phyloP scores from a whole-genome alignment of 2,329 filamentous ascomycete species.

The Cladosporium cucumerinum region DNA sequence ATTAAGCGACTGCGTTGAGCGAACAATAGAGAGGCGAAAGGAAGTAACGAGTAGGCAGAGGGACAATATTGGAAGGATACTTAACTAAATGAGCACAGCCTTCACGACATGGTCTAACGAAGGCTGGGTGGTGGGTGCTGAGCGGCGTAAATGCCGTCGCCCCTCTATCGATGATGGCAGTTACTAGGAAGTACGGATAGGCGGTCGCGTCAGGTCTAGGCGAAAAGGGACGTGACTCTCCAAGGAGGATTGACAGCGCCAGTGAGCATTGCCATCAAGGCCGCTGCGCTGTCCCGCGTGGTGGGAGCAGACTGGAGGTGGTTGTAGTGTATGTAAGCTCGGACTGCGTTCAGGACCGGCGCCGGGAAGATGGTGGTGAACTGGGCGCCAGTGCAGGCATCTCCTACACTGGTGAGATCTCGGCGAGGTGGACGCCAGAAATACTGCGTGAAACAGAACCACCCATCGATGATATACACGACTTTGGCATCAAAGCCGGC shows the following conservation, averaged over 20 bases:
- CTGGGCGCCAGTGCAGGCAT: constrained; percentile 4
- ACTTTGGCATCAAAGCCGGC: neutral
- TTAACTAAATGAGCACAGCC: constrained; percentile 2
- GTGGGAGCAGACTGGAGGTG: constrained; percentile 6
- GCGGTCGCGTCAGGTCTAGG: constrained; percentile 11
- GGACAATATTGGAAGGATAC: constrained; percentile 11
- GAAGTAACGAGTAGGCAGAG: neutral
- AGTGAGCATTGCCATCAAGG: neutral
- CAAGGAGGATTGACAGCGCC: constrained; percentile 10
- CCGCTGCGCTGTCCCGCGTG: constrained; percentile 10
- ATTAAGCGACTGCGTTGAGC: neutral
- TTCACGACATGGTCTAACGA: constrained; percentile 5
- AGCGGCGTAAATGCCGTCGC: constrained; percentile 11
- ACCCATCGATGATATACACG: neutral
- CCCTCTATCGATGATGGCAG: constrained; percentile 9
- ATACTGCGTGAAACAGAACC: constrained; percentile 15
- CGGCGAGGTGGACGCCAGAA: neutral
- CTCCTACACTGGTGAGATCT: neutral
- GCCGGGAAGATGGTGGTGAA: neutral
- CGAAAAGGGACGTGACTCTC: constrained; percentile 5
- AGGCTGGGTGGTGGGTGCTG: constrained; percentile 12
- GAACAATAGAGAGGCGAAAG: neutral
- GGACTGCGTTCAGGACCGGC: constrained; percentile 6
- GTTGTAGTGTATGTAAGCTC: constrained; percentile 13
- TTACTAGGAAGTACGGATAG: constrained; percentile 15